Percentiles rank a stretch among this genome's conserved stretches.
phyloP scores from a whole-genome alignment of 164 flowering plant genomes.

The Tetrastigma voinierianum region DNA sequence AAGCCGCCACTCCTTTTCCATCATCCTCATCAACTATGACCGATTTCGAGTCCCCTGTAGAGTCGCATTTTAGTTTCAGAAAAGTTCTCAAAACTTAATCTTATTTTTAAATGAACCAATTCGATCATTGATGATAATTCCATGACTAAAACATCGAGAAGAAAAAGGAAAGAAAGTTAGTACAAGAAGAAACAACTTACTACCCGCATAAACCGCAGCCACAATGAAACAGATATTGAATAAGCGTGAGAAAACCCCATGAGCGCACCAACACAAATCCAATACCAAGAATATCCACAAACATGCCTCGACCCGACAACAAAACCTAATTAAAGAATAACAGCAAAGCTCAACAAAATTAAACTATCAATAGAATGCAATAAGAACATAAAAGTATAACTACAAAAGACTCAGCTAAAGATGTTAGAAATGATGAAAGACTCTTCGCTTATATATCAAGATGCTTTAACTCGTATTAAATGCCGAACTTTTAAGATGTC shows the following conservation, averaged over 20 bases:
- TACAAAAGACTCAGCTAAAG: no score
- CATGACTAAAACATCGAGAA: no score
- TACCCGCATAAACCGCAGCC: slow-evolving; percentile 41
- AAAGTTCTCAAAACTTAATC: slow-evolving; percentile 2
- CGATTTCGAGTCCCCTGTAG: slow-evolving; percentile 34
- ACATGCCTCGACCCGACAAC: no score
- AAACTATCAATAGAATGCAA: no score
- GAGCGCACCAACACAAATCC: slow-evolving; percentile 54
- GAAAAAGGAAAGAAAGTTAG: no score
- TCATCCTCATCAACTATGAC: slow-evolving; percentile 20
- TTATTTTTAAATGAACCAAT: neutral
- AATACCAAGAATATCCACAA: slow-evolving; percentile 38
- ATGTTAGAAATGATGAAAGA: no score
- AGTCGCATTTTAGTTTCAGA: slow-evolving; percentile 24
- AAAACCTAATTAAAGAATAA: no score
- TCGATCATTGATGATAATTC: neutral
- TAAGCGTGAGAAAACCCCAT: slow-evolving; percentile 42
- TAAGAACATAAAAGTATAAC: no score
- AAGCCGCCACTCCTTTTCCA: slow-evolving; percentile 12
- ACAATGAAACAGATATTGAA: slow-evolving; percentile 44
- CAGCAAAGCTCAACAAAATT: no score
- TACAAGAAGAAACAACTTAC: slow-evolving; percentile 23
- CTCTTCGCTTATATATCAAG: no score
- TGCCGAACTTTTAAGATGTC: no score
- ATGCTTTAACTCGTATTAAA: no score